Conservation (phyloP, 2,329 filamentous ascomycete genomes). For the Fusarium neocosmosporiellum region DNA sequence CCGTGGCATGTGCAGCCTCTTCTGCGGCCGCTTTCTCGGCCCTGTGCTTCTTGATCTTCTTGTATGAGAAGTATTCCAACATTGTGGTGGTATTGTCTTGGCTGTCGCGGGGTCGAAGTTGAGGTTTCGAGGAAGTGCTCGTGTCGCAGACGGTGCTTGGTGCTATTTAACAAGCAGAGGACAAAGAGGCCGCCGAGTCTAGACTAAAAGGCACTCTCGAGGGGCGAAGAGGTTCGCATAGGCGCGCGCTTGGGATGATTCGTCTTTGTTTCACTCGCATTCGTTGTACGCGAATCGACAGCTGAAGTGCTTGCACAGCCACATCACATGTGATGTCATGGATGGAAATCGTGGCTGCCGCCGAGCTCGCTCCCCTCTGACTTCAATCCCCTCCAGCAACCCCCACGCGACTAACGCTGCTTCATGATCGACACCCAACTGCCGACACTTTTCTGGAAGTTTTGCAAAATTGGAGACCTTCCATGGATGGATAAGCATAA, state of each 20-base stretch:
- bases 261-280: conserved; percentile 36
- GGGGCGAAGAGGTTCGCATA: conserved; percentile 26
- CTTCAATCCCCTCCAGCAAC: conserved; percentile 27
- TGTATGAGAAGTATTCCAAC: conserved; percentile 72
- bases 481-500: neutral
- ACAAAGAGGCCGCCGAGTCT: conserved; percentile 36
- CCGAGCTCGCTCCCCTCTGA: conserved; percentile 18
- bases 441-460: conserved; percentile 1
- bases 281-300: conserved; percentile 22
- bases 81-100: conserved; percentile 50
- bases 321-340: conserved; percentile 50
- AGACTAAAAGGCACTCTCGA: neutral
- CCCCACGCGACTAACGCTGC: conserved; percentile 10
- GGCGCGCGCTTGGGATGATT: conserved; percentile 41
- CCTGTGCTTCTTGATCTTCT: conserved; percentile 71
- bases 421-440: conserved; percentile 37
- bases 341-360: conserved; percentile 14
- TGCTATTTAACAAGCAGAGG: conserved; percentile 20
- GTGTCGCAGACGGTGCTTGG: neutral
- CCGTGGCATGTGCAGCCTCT: conserved; percentile 31
- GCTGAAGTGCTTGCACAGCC: conserved; percentile 45
- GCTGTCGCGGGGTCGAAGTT: conserved; percentile 1
- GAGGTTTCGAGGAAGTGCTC: neutral
- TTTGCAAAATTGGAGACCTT: conserved; percentile 25
- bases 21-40: conserved; percentile 57